Evolutionary conservation across 768 basidiomycete species (phyloP).

Genomic region (Psilocybe tampanensis): DNA sequence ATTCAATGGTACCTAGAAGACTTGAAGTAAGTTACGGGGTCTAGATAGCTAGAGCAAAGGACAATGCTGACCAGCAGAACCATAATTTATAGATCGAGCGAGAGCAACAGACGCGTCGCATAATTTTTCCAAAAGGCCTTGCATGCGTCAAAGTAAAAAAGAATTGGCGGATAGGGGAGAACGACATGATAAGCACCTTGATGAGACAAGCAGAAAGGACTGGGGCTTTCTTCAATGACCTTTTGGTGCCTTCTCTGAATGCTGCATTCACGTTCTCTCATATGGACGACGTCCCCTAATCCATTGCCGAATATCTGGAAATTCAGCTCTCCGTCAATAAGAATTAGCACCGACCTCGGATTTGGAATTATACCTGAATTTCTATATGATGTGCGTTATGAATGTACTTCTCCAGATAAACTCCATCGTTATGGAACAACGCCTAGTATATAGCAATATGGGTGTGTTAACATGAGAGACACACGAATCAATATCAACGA

Average conservation of each 20-base stretch:
- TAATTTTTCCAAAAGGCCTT: slow-evolving; percentile 49
- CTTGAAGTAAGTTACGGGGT: neutral
- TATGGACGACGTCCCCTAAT: slow-evolving; percentile 54
- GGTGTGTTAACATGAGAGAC: too few relatives aligned
- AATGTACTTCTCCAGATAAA: slow-evolving; percentile 66
- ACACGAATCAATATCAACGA: neutral
- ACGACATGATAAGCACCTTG: slow-evolving; percentile 36
- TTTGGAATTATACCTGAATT: slow-evolving; percentile 46
- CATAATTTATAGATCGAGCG: slow-evolving; percentile 51
- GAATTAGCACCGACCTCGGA: neutral
- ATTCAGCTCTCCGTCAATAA: neutral
- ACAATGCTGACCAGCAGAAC: slow-evolving; percentile 51
- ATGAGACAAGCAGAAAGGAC: slow-evolving; percentile 52
- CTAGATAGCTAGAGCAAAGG: too few relatives aligned
- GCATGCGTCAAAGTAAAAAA: neutral
- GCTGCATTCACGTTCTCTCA: slow-evolving; percentile 74
- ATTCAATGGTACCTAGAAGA: slow-evolving; percentile 63
- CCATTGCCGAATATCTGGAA: slow-evolving; percentile 70
- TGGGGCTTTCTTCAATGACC: slow-evolving; percentile 70
- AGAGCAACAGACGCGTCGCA: slow-evolving; percentile 56
- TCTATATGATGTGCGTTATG: slow-evolving; percentile 63
- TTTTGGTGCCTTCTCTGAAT: slow-evolving; percentile 74
- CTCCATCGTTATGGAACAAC: slow-evolving; percentile 49
- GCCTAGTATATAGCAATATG: slow-evolving; percentile 25
- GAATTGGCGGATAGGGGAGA: neutral